Evolutionary conservation across 768 basidiomycete species (phyloP).

Genomic region (Floccularia luteovirens): DNA sequence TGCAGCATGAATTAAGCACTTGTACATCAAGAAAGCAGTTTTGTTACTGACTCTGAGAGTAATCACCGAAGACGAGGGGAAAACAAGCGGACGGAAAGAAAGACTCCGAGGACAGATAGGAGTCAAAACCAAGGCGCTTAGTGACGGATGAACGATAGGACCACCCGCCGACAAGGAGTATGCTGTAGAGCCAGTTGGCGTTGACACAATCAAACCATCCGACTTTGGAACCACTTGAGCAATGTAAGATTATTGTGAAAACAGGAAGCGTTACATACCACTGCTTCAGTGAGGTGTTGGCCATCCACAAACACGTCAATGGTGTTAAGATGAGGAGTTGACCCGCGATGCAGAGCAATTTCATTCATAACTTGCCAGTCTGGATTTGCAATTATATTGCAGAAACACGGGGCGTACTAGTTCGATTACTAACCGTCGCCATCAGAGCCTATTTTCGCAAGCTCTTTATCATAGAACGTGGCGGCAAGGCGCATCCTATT

Average conservation of each 20-base stretch:
- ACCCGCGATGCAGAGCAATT: slow-evolving; percentile 85
- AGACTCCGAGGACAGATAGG: slow-evolving; percentile 95
- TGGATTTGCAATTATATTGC: too few species aligned
- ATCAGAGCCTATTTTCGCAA: slow-evolving; percentile 46
- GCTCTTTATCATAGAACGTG: slow-evolving; percentile 59
- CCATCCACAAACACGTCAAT: slow-evolving; percentile 93
- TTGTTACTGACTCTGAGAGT: slow-evolving; percentile 54
- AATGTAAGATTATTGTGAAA: slow-evolving; percentile 6
- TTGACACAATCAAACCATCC: slow-evolving; percentile 90
- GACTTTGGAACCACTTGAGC: slow-evolving; percentile 42
- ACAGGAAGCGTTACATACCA: slow-evolving; percentile 46
- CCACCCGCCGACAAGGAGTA: slow-evolving; percentile 95
- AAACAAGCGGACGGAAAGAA: slow-evolving; percentile 86
- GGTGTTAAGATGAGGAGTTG: slow-evolving; percentile 86
- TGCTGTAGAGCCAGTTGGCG: slow-evolving; percentile 94
- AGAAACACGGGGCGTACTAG: too few species aligned
- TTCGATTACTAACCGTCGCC: slow-evolving; percentile 52
- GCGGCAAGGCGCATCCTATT: slow-evolving; percentile 90
- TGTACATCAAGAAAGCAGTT: background rate
- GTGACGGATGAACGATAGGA: slow-evolving; percentile 90
- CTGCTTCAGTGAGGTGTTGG: slow-evolving; percentile 92
- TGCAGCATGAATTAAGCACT: slow-evolving; percentile 18
- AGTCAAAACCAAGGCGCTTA: slow-evolving; percentile 85
- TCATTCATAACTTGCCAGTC: slow-evolving; percentile 99
- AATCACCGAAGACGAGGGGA: slow-evolving; percentile 74